Evolutionary conservation across 495 filamentous ascomycete species (phyloP), one percentile per base, ranked within the genome.

Genomic region (Letharia columbiana): DNA sequence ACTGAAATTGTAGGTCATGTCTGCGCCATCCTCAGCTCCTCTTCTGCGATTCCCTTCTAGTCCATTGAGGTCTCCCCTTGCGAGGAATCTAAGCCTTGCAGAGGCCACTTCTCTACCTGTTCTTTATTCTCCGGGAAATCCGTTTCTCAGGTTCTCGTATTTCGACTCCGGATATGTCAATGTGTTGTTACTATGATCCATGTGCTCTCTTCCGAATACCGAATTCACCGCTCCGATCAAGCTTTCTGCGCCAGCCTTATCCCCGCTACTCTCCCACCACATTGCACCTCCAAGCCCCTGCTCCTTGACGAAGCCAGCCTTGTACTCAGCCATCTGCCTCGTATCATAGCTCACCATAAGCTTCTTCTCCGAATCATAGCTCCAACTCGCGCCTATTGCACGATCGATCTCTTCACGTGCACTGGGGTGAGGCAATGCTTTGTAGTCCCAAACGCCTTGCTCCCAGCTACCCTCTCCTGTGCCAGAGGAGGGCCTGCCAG

Each of bases 231-330:
- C 84, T 33, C 78, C 79, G 50, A 93, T 84, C 76, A 92, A 72
- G 72, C 87, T 89, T 50, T 78, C 81, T 5, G 78, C 77, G 2
- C 81, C 84, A 1, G 47, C 70, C 73, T 82, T 87, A 72, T 97
- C 92, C 37, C 84, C 86, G 72, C 84, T 89, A 37, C 83, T 86
- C 77, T 96, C 92, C 92, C 92, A 97, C 83, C 90, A 96, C 85
- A 97, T 93, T 0, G 83, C 87, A 23, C 92, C 92, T 8, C 89
- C 91, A 11, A 96, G 79, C 60, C 79, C 5, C 41, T 44, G 80
- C 18, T 79, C 65, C 68, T 77, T 73, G 58, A 96, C 82, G 71
- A 89, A 96, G 59, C 76, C 73, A 2, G 82, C 83, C 78, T 97
- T 96, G 62, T 71, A 62, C 57, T 73, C 70, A 0, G 84, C 86